Conservation (phyloP, 257 asterid genomes). For the Cruciata laevipes region DNA sequence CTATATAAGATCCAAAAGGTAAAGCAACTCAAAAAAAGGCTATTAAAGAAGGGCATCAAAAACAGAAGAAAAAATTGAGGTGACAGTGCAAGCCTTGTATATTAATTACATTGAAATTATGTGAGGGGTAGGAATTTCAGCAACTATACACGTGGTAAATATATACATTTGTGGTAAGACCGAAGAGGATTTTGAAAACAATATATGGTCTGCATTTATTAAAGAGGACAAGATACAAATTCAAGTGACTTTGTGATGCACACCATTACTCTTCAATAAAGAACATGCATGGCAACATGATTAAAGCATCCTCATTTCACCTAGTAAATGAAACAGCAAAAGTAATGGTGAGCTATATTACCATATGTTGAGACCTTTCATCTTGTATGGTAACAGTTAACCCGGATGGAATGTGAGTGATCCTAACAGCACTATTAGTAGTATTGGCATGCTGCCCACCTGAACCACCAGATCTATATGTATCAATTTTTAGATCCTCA, state of each 20-base stretch:
- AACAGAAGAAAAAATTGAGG: background rate
- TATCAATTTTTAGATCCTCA: constrained; percentile 84
- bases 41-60: constrained; percentile 13
- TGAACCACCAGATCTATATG: constrained; percentile 91
- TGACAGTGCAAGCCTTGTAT: background rate
- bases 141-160: background rate
- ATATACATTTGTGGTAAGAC: background rate
- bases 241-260: background rate
- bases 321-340: background rate
- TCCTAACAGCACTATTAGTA: constrained; percentile 93
- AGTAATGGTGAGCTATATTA: constrained; percentile 16
- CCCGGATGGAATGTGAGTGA: constrained; percentile 86
- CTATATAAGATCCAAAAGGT: constrained; percentile 28
- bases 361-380: constrained; percentile 94
- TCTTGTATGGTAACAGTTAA: constrained; percentile 83
- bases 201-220: background rate
- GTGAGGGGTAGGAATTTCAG: background rate
- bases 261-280: background rate
- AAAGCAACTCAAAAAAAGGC: background rate
- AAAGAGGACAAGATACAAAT: background rate
- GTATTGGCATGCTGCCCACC: constrained; percentile 97
- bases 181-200: background rate
- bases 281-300: background rate
- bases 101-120: background rate
- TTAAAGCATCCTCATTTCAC: background rate